These are phyloP conservation scores for Rhynchosporium secalis DNA, from an alignment of 2,329 filamentous ascomycete species.

Conservation along the genomic window DNA sequence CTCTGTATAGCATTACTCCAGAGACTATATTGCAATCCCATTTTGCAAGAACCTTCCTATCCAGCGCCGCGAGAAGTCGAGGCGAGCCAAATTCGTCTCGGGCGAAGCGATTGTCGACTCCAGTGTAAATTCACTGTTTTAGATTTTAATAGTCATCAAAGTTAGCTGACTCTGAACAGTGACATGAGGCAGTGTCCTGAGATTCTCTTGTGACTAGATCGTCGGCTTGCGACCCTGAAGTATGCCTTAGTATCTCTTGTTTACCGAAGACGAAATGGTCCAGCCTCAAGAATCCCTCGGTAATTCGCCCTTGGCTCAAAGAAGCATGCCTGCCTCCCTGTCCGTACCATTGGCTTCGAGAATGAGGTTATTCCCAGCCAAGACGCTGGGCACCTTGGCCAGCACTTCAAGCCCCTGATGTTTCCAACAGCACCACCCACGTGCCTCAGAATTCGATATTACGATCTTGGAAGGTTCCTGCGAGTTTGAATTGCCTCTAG, in stretches of 20 bases:
- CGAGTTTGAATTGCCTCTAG: not conserved
- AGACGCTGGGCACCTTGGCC: conserved; percentile 12
- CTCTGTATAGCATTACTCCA: no score
- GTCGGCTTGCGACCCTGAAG: no score
- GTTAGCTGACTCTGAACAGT: no score
- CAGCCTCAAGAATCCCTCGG: not conserved
- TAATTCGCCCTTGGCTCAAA: not conserved
- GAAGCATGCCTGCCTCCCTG: not conserved
- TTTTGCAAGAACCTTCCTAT: conserved; percentile 5
- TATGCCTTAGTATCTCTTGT: no score
- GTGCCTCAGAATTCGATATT: conserved; percentile 1
- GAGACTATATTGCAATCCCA: not conserved
- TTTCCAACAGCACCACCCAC: conserved; percentile 1
- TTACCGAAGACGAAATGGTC: no score
- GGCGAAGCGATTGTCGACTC: no score
- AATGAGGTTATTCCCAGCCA: not conserved
- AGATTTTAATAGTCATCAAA: no score
- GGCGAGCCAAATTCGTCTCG: no score
- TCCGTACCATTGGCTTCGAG: not conserved
- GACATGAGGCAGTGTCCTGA: no score
- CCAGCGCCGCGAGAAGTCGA: not conserved
- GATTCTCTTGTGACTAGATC: no score
- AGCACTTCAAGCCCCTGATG: not conserved
- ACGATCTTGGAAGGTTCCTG: not conserved
- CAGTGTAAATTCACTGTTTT: no score